These are phyloP conservation scores for Pharnaceum exiguum DNA, from an alignment of 148 eudicot species.

Conservation along the genomic window DNA sequence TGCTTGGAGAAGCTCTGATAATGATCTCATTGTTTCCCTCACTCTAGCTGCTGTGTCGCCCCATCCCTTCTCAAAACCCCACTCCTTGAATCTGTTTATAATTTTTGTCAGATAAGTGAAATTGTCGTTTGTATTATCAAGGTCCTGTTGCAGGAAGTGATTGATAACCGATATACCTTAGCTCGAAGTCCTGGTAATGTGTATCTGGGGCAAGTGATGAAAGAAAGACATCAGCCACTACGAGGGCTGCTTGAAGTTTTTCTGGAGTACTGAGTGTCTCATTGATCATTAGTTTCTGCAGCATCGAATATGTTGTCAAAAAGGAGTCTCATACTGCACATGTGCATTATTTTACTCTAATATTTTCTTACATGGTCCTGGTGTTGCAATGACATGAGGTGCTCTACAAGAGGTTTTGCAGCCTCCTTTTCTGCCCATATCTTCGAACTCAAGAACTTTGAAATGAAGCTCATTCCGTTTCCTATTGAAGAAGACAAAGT, in stretches of 20 bases:
- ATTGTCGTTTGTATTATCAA: not conserved
- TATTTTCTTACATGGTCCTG: constrained; percentile 58
- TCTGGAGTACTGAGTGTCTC: constrained; percentile 61
- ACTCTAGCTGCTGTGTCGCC: constrained; percentile 79
- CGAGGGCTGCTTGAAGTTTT: constrained; percentile 69
- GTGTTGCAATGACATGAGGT: constrained; percentile 57
- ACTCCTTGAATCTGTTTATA: constrained; percentile 62
- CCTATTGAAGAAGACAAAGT: constrained; percentile 76
- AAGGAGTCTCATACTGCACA: not conserved
- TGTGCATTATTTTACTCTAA: not conserved
- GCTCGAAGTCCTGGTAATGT: constrained; percentile 61
- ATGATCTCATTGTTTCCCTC: constrained; percentile 60
- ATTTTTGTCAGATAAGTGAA: not conserved
- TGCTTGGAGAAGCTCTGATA: constrained; percentile 86
- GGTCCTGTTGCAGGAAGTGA: not conserved
- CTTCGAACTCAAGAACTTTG: constrained; percentile 73
- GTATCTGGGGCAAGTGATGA: constrained; percentile 57
- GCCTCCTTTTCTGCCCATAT: constrained; percentile 38
- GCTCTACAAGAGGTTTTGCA: constrained; percentile 68
- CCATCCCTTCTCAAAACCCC: constrained; percentile 99
- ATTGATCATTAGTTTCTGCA: constrained; percentile 86
- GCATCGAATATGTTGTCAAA: not conserved
- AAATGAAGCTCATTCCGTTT: constrained; percentile 55
- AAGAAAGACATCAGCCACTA: constrained; percentile 69
- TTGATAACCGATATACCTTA: constrained; percentile 35